Evolutionary conservation across 2,329 filamentous ascomycete species (phyloP).

Genomic region (Venturia pyrina): DNA sequence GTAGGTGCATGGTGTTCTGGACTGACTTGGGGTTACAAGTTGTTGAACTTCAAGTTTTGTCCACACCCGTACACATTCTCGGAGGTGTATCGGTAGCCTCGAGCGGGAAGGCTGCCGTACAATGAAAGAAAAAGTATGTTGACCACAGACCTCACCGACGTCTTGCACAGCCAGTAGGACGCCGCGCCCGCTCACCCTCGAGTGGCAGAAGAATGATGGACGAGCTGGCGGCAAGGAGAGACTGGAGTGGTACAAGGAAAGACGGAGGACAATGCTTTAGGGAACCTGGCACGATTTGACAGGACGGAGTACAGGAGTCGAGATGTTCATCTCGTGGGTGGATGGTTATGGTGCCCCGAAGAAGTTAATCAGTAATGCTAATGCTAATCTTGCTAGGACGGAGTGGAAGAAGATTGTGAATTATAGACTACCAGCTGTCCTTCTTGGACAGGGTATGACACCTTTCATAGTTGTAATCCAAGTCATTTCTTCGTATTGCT

Average conservation of each 20-base stretch:
- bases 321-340: neutral
- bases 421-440: no score
- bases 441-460: no score
- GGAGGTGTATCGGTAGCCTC: neutral
- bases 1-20: neutral
- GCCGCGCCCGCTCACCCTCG: neutral
- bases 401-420: neutral
- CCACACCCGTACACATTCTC: neutral
- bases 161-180: neutral
- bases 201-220: neutral
- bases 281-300: neutral
- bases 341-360: neutral
- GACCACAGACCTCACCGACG: neutral
- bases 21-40: neutral
- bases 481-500: no score
- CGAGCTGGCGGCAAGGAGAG: neutral
- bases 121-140: neutral
- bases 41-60: neutral
- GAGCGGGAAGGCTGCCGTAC: neutral
- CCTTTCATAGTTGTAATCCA: no score
- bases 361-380: neutral
- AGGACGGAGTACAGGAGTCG: neutral
- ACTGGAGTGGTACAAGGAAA: neutral
- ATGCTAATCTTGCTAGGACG: neutral
- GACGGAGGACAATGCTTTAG: neutral